These are phyloP conservation scores for Penicillium soppii DNA, from an alignment of 495 filamentous ascomycete species.

Conservation along the genomic window DNA sequence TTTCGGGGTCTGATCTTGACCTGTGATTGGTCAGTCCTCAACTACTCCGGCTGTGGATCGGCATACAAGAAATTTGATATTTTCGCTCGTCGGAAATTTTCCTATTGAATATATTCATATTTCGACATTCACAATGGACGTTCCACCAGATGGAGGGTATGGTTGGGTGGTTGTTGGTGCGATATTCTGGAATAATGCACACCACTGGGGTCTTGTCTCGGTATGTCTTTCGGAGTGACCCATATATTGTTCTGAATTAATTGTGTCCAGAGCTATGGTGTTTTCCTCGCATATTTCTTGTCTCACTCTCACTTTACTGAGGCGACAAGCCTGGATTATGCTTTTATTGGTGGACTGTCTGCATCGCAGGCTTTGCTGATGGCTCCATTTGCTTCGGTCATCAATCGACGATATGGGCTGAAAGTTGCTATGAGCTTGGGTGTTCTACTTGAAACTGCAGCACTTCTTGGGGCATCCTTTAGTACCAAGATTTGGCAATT, in stretches of 20 bases:
- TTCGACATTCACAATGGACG: too few species aligned
- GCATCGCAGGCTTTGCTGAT: constrained; percentile 58
- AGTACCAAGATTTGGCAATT: constrained; percentile 65
- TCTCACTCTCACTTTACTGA: constrained; percentile 53
- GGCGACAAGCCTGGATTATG: constrained; percentile 56
- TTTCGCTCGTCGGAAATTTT: too few species aligned
- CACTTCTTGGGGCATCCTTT: constrained; percentile 63
- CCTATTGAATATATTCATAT: too few species aligned
- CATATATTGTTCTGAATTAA: too few species aligned
- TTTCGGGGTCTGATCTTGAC: too few species aligned
- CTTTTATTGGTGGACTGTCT: constrained; percentile 68
- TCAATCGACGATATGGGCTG: constrained; percentile 50
- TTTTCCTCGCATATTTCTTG: constrained; percentile 45
- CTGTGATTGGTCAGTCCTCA: too few species aligned
- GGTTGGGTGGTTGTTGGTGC: constrained; percentile 41
- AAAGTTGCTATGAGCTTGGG: constrained; percentile 54
- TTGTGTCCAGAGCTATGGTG: neutral
- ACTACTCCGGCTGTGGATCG: too few species aligned
- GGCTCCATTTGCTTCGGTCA: constrained; percentile 57
- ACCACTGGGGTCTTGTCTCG: constrained; percentile 50
- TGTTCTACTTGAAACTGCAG: constrained; percentile 49
- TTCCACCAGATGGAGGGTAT: constrained; percentile 46
- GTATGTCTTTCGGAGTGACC: too few species aligned
- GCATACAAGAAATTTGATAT: too few species aligned
- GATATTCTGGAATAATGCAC: constrained; percentile 33